Conservation (phyloP, 2,329 filamentous ascomycete species). For the Neofusicoccum umdonicola region DNA sequence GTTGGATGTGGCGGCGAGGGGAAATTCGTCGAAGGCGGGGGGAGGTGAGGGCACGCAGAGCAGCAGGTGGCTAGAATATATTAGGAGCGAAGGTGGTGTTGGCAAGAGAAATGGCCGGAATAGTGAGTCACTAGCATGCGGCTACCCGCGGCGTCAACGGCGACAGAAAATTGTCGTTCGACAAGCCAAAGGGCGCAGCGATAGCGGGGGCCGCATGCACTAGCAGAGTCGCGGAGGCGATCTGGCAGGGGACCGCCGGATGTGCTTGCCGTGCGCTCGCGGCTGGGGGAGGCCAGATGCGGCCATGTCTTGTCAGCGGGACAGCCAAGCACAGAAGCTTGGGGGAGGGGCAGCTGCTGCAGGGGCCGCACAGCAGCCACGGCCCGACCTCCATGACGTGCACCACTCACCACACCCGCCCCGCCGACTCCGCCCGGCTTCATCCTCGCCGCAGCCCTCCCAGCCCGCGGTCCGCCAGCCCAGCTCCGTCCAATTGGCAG, state of each 20-base stretch:
- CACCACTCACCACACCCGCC: background rate
- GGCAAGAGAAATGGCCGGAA: background rate
- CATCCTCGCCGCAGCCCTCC: no score
- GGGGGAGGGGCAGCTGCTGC: background rate
- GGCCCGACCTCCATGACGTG: slow-evolving; percentile 4
- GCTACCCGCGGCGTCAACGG: slow-evolving; percentile 9
- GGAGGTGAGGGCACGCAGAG: background rate
- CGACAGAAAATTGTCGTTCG: slow-evolving; percentile 1
- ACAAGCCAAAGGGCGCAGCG: slow-evolving; percentile 9
- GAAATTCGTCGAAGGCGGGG: background rate
- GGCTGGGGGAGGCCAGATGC: background rate
- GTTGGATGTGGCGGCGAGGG: background rate
- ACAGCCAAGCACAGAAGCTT: background rate
- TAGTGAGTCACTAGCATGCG: slow-evolving; percentile 13
- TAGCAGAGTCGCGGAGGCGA: slow-evolving; percentile 2
- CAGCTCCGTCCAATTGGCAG: no score
- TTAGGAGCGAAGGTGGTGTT: background rate
- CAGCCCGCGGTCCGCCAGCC: background rate
- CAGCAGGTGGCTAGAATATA: background rate
- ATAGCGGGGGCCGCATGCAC: slow-evolving; percentile 5
- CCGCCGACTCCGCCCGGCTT: background rate
- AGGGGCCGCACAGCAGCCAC: slow-evolving; percentile 1
- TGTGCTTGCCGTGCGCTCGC: background rate
- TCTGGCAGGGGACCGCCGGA: background rate
- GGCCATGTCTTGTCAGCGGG: slow-evolving; percentile 1